Conservation (phyloP, 2,329 filamentous ascomycete genomes). For the Ophiostoma australiae region DNA sequence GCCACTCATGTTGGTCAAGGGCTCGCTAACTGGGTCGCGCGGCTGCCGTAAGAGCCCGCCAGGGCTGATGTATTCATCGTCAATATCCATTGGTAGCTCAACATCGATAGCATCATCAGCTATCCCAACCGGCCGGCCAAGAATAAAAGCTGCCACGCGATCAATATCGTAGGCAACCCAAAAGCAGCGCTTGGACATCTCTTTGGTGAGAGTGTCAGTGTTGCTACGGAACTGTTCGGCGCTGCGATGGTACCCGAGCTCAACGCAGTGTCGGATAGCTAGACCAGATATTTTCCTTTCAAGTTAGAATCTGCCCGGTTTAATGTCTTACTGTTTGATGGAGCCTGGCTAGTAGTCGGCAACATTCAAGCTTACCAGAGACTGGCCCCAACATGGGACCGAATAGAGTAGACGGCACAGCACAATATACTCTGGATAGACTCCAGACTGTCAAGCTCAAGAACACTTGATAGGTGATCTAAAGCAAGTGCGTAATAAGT, state of each 20-base stretch:
- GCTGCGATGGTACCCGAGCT: conserved; percentile 16
- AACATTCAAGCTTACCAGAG: not conserved
- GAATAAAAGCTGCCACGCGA: conserved; percentile 28
- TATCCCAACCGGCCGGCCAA: conserved; percentile 31
- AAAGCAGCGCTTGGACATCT: conserved; percentile 32
- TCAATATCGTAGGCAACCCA: conserved; percentile 33
- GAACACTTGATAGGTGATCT: conserved; percentile 11
- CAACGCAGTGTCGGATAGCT: conserved; percentile 11
- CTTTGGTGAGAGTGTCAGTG: conserved; percentile 24
- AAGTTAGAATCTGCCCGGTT: not conserved
- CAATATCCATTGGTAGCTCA: conserved; percentile 30
- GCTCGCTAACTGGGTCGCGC: conserved; percentile 22
- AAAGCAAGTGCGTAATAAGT: conserved; percentile 15
- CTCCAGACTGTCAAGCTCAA: conserved; percentile 14
- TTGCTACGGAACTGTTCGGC: conserved; percentile 12
- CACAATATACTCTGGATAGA: conserved; percentile 16
- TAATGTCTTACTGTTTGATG: too few relatives aligned
- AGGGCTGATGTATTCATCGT: conserved; percentile 32
- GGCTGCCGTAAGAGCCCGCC: conserved; percentile 28
- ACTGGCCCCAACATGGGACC: conserved; percentile 12
- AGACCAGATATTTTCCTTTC: conserved; percentile 9
- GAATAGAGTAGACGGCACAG: conserved; percentile 16
- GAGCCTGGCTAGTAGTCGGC: too few relatives aligned
- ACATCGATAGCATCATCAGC: conserved; percentile 23
- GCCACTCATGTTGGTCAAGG: conserved; percentile 32